Conservation (phyloP, 495 filamentous ascomycete species). For the Penicillium cosmopolitanum region DNA sequence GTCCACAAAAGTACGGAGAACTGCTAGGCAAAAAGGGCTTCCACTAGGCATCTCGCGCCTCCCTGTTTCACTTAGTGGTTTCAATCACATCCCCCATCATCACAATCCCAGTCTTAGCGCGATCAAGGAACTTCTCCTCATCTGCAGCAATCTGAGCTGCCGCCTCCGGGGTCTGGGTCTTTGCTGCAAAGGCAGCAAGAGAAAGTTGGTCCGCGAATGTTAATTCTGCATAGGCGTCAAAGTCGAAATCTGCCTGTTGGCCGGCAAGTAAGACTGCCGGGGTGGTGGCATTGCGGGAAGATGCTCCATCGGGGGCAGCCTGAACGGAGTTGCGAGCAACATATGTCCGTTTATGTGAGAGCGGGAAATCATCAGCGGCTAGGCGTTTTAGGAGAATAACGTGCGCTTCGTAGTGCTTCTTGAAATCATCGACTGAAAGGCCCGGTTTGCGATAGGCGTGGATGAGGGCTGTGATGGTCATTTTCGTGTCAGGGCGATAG, state of each 20-base stretch:
- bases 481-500: neutral
- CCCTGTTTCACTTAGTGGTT: constrained; percentile 15
- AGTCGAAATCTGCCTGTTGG: constrained; percentile 42
- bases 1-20: too few relatives aligned
- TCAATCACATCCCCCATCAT: constrained; percentile 31
- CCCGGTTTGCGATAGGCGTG: constrained; percentile 29
- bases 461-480: constrained; percentile 25
- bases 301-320: constrained; percentile 16
- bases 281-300: constrained; percentile 23
- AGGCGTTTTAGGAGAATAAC: constrained; percentile 22
- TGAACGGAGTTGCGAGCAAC: constrained; percentile 22
- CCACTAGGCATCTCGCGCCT: neutral
- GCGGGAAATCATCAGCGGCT: constrained; percentile 20
- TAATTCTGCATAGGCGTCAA: constrained; percentile 41
- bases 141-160: constrained; percentile 28
- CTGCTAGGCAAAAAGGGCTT: neutral
- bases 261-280: constrained; percentile 39
- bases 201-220: constrained; percentile 36
- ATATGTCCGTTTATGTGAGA: constrained; percentile 30
- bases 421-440: constrained; percentile 28
- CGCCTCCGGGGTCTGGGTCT: constrained; percentile 27
- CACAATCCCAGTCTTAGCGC: constrained; percentile 26
- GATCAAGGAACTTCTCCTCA: constrained; percentile 42
- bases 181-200: constrained; percentile 31
- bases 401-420: constrained; percentile 27